Evolutionary conservation across 176 grass and related monocot genomes (phyloP).

Genomic region (Avena insularis): DNA sequence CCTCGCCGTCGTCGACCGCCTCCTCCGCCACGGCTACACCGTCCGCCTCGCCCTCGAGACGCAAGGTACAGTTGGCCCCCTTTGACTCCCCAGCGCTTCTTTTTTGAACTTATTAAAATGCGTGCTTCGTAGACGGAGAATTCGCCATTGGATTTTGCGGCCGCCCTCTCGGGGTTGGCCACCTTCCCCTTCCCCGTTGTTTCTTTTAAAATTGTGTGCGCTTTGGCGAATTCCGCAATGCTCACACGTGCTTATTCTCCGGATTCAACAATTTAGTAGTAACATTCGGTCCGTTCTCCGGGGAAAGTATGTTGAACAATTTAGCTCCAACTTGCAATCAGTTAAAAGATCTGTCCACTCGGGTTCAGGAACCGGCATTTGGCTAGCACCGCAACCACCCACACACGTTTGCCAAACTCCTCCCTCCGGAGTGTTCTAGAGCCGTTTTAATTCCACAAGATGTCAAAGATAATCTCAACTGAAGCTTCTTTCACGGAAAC

Average conservation of each 20-base stretch:
- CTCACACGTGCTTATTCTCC: background rate
- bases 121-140: background rate
- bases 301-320: too few species aligned
- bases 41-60: constrained; percentile 89
- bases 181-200: background rate
- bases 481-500: background rate
- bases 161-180: background rate
- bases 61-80: constrained; percentile 54
- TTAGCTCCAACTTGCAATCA: too few species aligned
- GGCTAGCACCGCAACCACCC: background rate
- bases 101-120: background rate
- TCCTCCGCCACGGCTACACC: constrained; percentile 81
- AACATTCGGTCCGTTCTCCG: too few species aligned
- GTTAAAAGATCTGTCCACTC: background rate
- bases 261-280: background rate
- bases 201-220: background rate
- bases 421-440: background rate
- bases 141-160: background rate
- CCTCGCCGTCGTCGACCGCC: constrained; percentile 85
- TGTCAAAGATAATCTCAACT: background rate
- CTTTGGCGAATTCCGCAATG: constrained; percentile 29
- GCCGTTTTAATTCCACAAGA: background rate
- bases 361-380: background rate
- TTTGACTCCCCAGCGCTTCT: background rate
- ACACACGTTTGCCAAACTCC: background rate